Conservation (phyloP, 2,329 filamentous ascomycete genomes). For the Trichoderma guizhouense region DNA sequence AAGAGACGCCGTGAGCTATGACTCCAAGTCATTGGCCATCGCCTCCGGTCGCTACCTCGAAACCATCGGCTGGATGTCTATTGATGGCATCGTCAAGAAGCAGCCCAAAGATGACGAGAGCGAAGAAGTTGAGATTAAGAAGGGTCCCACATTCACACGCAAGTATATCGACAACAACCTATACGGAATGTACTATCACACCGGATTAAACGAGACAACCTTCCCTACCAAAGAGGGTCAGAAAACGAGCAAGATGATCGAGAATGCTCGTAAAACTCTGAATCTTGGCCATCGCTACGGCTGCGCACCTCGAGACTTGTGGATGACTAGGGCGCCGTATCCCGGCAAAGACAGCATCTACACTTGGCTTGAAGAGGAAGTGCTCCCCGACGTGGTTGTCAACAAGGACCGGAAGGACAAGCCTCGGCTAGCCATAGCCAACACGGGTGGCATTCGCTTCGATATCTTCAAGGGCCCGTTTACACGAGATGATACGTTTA, state of each 20-base stretch:
- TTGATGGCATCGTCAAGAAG: slow-evolving; percentile 57
- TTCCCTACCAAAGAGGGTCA: slow-evolving; percentile 75
- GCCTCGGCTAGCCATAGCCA: slow-evolving; percentile 71
- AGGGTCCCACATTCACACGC: slow-evolving; percentile 61
- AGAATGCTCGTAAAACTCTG: slow-evolving; percentile 64
- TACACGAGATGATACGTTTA: slow-evolving; percentile 80
- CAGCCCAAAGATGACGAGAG: not conserved
- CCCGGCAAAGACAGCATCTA: slow-evolving; percentile 73
- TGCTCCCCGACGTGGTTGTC: slow-evolving; percentile 66
- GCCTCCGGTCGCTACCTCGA: slow-evolving; percentile 92
- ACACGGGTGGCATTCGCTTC: slow-evolving; percentile 90
- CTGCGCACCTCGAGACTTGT: slow-evolving; percentile 77
- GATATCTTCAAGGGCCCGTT: slow-evolving; percentile 93
- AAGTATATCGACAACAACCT: slow-evolving; percentile 95
- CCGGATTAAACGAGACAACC: slow-evolving; percentile 63
- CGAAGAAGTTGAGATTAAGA: slow-evolving; percentile 30
- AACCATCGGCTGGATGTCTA: slow-evolving; percentile 89
- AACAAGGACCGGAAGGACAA: slow-evolving; percentile 56
- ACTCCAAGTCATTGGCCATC: slow-evolving; percentile 72
- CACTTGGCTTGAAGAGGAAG: slow-evolving; percentile 70
- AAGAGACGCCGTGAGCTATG: slow-evolving; percentile 77
- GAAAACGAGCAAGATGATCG: slow-evolving; percentile 68
- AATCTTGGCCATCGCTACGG: slow-evolving; percentile 71
- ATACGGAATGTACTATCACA: slow-evolving; percentile 78
- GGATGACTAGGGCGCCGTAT: slow-evolving; percentile 77